Base-by-base conservation (phyloP, 495 filamentous ascomycete species). In the Neurospora hispaniola region DNA sequence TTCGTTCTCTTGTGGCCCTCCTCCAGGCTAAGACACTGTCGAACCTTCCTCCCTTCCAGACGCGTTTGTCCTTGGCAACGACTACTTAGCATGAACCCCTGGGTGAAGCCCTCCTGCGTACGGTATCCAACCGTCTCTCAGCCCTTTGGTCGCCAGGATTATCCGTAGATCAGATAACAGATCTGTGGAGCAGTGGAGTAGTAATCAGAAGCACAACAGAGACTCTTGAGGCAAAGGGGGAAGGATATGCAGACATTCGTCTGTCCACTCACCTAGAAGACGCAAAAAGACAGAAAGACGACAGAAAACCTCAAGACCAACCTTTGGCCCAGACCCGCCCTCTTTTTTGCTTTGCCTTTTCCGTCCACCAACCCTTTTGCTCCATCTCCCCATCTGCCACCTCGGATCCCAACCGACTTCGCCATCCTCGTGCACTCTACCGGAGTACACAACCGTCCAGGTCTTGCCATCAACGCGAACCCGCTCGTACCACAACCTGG, bases 161-260 rank as follows among this genome's bases (percentile, higher is more conserved):
- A 66, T 66, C 54, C 69, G 69, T 69, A 39, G 73, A 76, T 76
- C 75, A 72, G 75, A 76, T 76, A 76, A 76, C 70, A 18, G 70
- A 59, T 44, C 70, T 42, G 75, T 76, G 73, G 73, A 72, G 69
- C 69, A 31, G 71, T 70, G 68, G 40, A 41, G 41, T 27, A 66
- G 54, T 66, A 66, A 66, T 66, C 54, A 66, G 54, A 66, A 66
- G 54, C 54, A 66, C 27, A 66, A 16, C 27, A 66, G 27, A 66
- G 27, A 66, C 27, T 66, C 54, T 62, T 62, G 54, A 66, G 54
- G 54, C 54, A 66, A 66, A 66, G 54, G 54, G 48, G 27, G 54
- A 62, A 38, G 54, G 54, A 66, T 66, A 66, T 66, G 27, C 54
- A 66, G 14, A 66, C 54, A 18, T 66, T 66, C 54, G 27, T 66